These are phyloP conservation scores for Carex parvula DNA, from an alignment of 176 grass and related monocot genomes.

Conservation along the genomic window DNA sequence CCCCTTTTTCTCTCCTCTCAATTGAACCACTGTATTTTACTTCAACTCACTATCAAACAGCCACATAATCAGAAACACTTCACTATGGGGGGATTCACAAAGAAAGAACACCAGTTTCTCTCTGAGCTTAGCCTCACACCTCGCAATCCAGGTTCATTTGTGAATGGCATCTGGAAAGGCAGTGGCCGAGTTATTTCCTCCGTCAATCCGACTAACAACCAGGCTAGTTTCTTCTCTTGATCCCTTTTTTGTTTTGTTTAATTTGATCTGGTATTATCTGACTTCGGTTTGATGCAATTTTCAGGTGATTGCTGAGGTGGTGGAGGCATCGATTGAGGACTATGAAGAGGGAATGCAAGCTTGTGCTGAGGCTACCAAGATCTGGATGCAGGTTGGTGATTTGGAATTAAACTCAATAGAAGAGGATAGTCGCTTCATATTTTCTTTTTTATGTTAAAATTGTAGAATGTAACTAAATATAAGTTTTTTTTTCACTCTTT, in stretches of 20 bases:
- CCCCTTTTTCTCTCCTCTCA: not conserved
- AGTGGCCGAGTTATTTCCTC: slow-evolving; percentile 46
- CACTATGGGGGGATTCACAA: slow-evolving; percentile 57
- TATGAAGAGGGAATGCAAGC: slow-evolving; percentile 77
- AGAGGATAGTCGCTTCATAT: not conserved
- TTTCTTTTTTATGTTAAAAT: not conserved
- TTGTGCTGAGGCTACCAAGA: slow-evolving; percentile 74
- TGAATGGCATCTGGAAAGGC: slow-evolving; percentile 64
- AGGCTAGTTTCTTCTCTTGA: slow-evolving; percentile 38
- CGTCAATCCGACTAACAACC: slow-evolving; percentile 64
- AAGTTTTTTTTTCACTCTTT: not conserved
- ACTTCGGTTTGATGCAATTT: not conserved
- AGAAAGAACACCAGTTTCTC: slow-evolving; percentile 88
- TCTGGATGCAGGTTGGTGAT: slow-evolving; percentile 65
- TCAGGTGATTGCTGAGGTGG: slow-evolving; percentile 86
- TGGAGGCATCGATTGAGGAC: slow-evolving; percentile 72
- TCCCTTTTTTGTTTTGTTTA: not conserved
- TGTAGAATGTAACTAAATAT: not conserved
- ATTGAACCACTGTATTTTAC: not conserved
- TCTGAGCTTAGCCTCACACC: slow-evolving; percentile 76
- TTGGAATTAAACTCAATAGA: not conserved
- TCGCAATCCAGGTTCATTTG: slow-evolving; percentile 70
- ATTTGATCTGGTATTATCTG: not conserved
- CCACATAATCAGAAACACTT: not conserved
- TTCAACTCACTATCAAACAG: not conserved